A percentile compares a stretch with the other conserved stretches of the same genome.
Conservation (phyloP, 176 grass and related monocot species). For the Puya raimondii region DNA sequence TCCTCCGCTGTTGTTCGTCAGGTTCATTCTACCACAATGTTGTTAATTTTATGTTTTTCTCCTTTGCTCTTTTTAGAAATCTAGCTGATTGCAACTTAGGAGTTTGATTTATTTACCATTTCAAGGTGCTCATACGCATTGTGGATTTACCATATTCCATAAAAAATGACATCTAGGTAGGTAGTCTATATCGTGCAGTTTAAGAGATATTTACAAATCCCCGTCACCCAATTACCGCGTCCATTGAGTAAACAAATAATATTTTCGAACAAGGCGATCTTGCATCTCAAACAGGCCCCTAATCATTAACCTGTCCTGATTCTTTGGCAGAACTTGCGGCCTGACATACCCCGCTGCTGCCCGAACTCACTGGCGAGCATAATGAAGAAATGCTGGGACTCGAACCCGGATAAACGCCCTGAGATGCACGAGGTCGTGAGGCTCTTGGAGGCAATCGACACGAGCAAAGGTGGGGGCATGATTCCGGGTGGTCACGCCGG, state of each 20-base stretch:
- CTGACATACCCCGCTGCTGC: conserved; percentile 68
- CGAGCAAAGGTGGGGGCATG: conserved; percentile 43
- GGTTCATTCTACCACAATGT: conserved; percentile 10
- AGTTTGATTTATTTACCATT: no score
- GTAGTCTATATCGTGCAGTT: no score
- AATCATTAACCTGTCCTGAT: background rate
- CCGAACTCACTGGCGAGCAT: conserved; percentile 49
- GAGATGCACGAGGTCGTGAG: conserved; percentile 81
- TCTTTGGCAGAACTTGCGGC: conserved; percentile 43
- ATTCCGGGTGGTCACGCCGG: conserved; percentile 17
- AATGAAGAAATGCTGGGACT: conserved; percentile 76
- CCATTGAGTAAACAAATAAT: no score
- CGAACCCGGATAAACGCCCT: conserved; percentile 52
- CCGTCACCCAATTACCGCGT: no score
- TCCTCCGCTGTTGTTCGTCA: conserved; percentile 68
- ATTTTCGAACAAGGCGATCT: no score
- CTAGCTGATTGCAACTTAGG: background rate
- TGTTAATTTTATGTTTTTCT: background rate
- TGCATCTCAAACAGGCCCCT: no score
- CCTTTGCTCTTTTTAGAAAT: background rate
- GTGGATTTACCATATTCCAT: no score
- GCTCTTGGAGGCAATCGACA: conserved; percentile 60
- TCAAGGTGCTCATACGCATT: no score
- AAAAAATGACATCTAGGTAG: no score
- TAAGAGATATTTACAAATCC: no score